These are phyloP conservation scores for Pythium phragmitis DNA, from an alignment of 352 stramenopile species.

Conservation along the genomic window DNA sequence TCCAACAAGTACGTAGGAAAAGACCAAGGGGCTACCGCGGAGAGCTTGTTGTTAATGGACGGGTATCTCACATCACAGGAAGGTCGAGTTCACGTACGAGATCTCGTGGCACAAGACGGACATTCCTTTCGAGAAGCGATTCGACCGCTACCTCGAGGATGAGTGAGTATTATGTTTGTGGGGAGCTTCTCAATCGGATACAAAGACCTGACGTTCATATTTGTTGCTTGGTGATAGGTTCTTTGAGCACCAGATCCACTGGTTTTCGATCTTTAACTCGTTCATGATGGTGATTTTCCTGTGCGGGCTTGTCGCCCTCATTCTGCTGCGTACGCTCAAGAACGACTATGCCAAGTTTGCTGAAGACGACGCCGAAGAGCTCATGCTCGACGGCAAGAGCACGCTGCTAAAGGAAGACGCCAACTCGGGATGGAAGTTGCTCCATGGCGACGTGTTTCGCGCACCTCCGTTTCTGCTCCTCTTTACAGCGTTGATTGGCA, in stretches of 20 bases:
- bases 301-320: conserved; percentile 92
- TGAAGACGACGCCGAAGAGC: conserved; percentile 82
- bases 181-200: not conserved
- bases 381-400: conserved; percentile 84
- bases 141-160: conserved; percentile 98
- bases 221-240: conserved; percentile 58
- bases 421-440: conserved; percentile 95
- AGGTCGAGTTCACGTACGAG: conserved; percentile 94
- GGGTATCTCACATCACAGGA: conserved; percentile 22
- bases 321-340: conserved; percentile 92
- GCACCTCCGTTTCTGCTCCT: conserved; percentile 91
- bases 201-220: not conserved
- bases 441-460: conserved; percentile 95
- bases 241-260: conserved; percentile 99
- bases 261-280: conserved; percentile 97
- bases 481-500: conserved; percentile 95
- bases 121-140: conserved; percentile 95
- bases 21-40: too few relatives aligned
- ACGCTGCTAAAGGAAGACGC: conserved; percentile 78
- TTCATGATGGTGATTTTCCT: conserved; percentile 99
- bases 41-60: too few relatives aligned
- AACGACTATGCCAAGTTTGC: conserved; percentile 94
- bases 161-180: conserved; percentile 42
- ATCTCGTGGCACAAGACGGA: conserved; percentile 91
- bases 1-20: conserved; percentile 64